Evolutionary conservation across 345 rosid species (phyloP).

Genomic region (Syzygium aqueum): DNA sequence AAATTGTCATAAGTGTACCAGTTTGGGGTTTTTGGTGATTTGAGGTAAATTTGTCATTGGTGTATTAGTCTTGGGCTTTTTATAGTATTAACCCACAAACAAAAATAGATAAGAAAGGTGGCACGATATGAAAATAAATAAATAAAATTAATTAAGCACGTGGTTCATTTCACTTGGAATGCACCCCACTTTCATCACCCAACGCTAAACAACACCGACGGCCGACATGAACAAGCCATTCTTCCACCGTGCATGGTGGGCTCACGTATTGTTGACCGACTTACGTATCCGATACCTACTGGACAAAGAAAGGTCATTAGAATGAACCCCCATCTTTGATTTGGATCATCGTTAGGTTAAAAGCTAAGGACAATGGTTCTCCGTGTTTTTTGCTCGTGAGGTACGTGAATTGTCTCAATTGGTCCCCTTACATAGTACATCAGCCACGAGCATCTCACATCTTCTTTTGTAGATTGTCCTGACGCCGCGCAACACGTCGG

Average conservation of each 20-base stretch:
- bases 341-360: not conserved
- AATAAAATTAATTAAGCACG: not conserved
- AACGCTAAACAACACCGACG: too few relatives aligned
- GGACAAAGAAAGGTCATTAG: not conserved
- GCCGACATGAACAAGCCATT: too few relatives aligned
- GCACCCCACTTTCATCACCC: not conserved
- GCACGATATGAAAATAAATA: not conserved
- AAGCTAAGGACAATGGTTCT: not conserved
- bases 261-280: not conserved
- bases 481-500: not conserved
- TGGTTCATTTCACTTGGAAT: not conserved
- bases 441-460: not conserved
- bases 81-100: too few relatives aligned
- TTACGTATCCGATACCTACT: too few relatives aligned
- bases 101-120: too few relatives aligned
- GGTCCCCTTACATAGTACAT: not conserved
- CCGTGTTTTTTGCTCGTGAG: not conserved
- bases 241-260: not conserved
- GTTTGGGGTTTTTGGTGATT: too few relatives aligned
- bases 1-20: too few relatives aligned
- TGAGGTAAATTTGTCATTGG: too few relatives aligned
- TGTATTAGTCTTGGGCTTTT: not conserved
- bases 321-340: not conserved
- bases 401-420: not conserved
- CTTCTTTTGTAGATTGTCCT: not conserved